A percentile compares a stretch with the other conserved stretches of the same genome.
Evolutionary conservation across 257 asterid genomes (phyloP).

Genomic region (Nicotiana undulata): DNA sequence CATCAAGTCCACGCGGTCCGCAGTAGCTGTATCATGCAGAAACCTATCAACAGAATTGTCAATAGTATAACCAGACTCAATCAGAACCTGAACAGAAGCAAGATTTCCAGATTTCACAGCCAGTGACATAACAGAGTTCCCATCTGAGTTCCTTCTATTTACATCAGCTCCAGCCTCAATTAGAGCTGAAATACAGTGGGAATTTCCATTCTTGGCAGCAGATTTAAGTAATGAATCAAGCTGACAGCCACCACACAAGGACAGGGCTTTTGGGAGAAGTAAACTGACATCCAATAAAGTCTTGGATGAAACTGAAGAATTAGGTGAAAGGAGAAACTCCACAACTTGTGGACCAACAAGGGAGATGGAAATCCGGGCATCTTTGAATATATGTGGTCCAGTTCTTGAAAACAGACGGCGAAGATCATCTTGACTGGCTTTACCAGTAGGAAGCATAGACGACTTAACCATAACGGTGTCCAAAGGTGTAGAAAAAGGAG

Average conservation of each 20-base stretch:
- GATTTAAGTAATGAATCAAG: constrained; percentile 35
- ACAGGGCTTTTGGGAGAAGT: constrained; percentile 38
- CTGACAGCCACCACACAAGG: constrained; percentile 38
- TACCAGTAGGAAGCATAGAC: constrained; percentile 76
- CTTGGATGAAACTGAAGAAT: background rate
- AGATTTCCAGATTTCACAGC: constrained; percentile 44
- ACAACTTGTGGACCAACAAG: constrained; percentile 55
- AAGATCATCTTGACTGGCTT: constrained; percentile 56
- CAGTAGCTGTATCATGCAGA: constrained; percentile 41
- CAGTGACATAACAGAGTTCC: constrained; percentile 27
- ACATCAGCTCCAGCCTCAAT: constrained; percentile 65
- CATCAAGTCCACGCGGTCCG: constrained; percentile 42
- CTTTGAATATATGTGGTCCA: constrained; percentile 59
- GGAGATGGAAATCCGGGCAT: constrained; percentile 45
- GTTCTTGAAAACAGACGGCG: constrained; percentile 53
- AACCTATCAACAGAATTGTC: constrained; percentile 27
- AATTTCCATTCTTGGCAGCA: constrained; percentile 37
- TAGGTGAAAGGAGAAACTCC: constrained; percentile 40
- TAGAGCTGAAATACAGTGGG: constrained; percentile 27
- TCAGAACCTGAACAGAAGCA: constrained; percentile 32
- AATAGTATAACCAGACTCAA: constrained; percentile 39
- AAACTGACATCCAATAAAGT: constrained; percentile 22
- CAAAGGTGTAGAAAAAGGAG: constrained; percentile 49
- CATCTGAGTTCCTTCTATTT: constrained; percentile 16
- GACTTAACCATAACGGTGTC: constrained; percentile 42